phyloP scores from a whole-genome alignment of 495 filamentous ascomycete species.

The Daldinia vernicosa region DNA sequence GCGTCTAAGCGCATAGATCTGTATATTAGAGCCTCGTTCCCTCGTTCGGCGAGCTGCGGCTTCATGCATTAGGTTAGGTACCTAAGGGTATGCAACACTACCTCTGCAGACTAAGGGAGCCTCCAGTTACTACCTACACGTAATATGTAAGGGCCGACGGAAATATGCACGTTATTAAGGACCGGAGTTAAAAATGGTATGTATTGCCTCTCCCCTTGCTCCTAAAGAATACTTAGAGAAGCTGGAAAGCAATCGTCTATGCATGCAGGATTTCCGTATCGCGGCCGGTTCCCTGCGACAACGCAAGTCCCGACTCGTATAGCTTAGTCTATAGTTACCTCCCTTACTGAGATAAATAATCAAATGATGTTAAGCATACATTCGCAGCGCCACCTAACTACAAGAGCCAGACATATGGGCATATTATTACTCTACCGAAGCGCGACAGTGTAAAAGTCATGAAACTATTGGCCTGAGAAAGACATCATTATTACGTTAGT shows the following conservation, averaged over 20 bases:
- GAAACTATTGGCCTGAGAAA: too few species aligned
- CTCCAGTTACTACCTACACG: too few species aligned
- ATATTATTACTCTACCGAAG: too few species aligned
- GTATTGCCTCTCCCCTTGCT: background rate
- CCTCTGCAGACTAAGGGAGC: background rate
- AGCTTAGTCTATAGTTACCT: background rate
- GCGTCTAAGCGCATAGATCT: background rate
- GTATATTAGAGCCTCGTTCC: slow-evolving; percentile 3
- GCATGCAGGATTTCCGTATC: background rate
- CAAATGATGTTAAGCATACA: background rate
- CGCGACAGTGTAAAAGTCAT: too few species aligned
- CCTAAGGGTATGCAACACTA: background rate
- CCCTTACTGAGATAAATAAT: background rate
- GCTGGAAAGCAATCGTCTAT: background rate
- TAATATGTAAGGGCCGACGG: background rate
- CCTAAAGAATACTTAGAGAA: background rate
- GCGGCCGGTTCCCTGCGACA: background rate
- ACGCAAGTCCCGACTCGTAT: background rate
- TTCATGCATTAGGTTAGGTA: background rate
- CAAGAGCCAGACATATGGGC: background rate
- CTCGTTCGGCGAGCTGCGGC: slow-evolving; percentile 12
- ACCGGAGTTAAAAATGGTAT: background rate
- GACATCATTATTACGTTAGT: too few species aligned
- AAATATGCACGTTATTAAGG: background rate
- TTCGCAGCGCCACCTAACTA: background rate